Percentiles rank a stretch among this genome's conserved stretches.
These are phyloP conservation scores for Petrea volubilis DNA, from an alignment of 257 asterid species.

Conservation along the genomic window DNA sequence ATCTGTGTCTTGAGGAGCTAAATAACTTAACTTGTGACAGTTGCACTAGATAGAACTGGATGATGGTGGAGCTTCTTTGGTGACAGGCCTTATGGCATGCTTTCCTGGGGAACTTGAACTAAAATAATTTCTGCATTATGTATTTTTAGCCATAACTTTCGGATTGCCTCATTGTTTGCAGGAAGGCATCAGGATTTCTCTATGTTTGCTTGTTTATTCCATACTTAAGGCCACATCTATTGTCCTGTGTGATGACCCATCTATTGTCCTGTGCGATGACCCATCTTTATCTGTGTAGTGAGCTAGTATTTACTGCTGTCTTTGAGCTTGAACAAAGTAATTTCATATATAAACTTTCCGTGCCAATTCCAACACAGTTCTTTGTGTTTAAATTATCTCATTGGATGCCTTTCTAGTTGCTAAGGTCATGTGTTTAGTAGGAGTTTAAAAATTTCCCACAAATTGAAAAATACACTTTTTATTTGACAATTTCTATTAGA, in stretches of 20 bases:
- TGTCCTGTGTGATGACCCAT: not conserved
- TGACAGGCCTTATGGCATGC: conserved; percentile 13
- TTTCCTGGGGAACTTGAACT: not conserved
- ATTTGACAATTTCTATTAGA: not conserved
- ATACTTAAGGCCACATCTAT: not conserved
- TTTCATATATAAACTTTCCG: not conserved
- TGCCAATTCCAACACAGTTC: not conserved
- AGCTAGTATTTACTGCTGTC: not conserved
- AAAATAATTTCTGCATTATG: not conserved
- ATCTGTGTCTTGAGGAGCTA: conserved; percentile 1
- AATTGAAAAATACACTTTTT: not conserved
- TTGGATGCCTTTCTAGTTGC: not conserved
- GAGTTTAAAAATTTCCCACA: not conserved
- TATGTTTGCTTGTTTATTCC: not conserved
- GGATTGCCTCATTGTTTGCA: not conserved
- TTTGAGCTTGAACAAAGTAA: not conserved
- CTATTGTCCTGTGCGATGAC: too few relatives aligned
- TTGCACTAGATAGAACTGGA: not conserved
- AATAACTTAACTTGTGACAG: not conserved
- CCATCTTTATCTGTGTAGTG: not conserved
- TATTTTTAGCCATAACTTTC: not conserved
- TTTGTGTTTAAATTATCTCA: not conserved
- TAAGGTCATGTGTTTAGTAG: not conserved
- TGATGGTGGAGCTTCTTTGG: not conserved
- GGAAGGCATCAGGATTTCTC: not conserved